These are phyloP conservation scores for Backusella macrospora DNA, from an alignment of 192 early-diverging fungal species.

Conservation along the genomic window DNA sequence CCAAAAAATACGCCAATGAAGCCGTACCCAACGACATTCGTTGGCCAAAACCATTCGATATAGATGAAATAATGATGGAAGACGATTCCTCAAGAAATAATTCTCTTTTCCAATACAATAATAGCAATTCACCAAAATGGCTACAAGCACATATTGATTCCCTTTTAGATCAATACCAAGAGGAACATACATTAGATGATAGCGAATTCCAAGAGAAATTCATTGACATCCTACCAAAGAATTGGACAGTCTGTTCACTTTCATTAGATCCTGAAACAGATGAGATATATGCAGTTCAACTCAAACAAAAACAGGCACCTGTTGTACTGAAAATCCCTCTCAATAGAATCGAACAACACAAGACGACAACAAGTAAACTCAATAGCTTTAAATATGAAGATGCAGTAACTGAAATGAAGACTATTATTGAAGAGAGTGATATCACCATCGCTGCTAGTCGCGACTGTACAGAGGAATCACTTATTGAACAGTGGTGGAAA, in stretches of 20 bases:
- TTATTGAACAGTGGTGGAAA: conserved; percentile 86
- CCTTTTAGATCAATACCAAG: conserved; percentile 41
- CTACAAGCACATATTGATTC: conserved; percentile 22
- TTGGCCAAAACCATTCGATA: conserved; percentile 18
- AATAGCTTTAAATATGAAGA: conserved; percentile 45
- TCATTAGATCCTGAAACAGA: conserved; percentile 70
- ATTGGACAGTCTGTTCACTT: conserved; percentile 81
- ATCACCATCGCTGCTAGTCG: conserved; percentile 62
- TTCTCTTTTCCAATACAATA: neutral
- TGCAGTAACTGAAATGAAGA: conserved; percentile 62
- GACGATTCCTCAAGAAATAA: neutral
- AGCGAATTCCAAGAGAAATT: conserved; percentile 53
- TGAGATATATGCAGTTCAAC: conserved; percentile 72
- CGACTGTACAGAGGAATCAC: conserved; percentile 52
- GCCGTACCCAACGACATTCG: neutral
- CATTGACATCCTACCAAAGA: conserved; percentile 57
- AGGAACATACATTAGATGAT: conserved; percentile 44
- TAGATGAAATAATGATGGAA: conserved; percentile 11
- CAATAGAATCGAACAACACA: conserved; percentile 45
- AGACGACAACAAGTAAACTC: conserved; percentile 35
- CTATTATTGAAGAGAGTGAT: conserved; percentile 72
- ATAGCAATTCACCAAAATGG: conserved; percentile 17
- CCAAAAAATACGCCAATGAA: conserved; percentile 19
- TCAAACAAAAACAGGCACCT: conserved; percentile 51
- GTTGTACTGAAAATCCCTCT: conserved; percentile 76